Conservation (phyloP, 2,329 filamentous ascomycete genomes). For the Fusarium solani-melongenae region DNA sequence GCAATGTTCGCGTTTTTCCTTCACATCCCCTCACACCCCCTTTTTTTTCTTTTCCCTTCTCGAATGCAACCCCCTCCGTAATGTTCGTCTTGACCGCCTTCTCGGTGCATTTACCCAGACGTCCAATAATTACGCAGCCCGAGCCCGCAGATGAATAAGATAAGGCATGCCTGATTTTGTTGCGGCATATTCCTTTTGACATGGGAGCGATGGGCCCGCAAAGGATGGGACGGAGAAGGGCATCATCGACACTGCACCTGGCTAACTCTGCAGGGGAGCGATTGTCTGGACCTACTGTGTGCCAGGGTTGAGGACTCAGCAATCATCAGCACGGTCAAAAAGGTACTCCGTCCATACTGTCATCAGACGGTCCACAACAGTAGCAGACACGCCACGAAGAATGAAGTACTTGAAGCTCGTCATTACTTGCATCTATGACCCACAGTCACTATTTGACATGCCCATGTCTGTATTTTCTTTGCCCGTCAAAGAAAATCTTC, state of each 20-base stretch:
- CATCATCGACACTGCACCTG: slow-evolving; percentile 28
- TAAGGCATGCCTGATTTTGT: slow-evolving; percentile 36
- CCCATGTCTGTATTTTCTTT: not conserved
- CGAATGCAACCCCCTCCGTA: slow-evolving; percentile 38
- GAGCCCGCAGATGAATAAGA: slow-evolving; percentile 35
- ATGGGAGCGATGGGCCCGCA: slow-evolving; percentile 38
- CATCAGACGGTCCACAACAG: slow-evolving; percentile 4
- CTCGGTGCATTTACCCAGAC: slow-evolving; percentile 34
- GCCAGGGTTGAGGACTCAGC: slow-evolving; percentile 26
- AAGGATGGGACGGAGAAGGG: slow-evolving; percentile 34
- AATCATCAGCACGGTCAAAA: slow-evolving; percentile 16
- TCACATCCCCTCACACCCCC: slow-evolving; percentile 9
- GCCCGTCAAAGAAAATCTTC: not conserved
- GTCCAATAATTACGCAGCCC: slow-evolving; percentile 36
- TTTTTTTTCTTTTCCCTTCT: slow-evolving; percentile 14
- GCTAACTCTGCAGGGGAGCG: slow-evolving; percentile 39
- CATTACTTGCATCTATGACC: slow-evolving; percentile 17
- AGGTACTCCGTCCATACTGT: slow-evolving; percentile 19
- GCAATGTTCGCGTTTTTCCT: slow-evolving; percentile 14
- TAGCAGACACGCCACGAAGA: slow-evolving; percentile 16
- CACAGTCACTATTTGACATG: slow-evolving; percentile 4
- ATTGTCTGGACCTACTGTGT: slow-evolving; percentile 25
- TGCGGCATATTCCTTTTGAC: slow-evolving; percentile 39
- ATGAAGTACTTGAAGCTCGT: slow-evolving; percentile 28
- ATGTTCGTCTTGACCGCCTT: slow-evolving; percentile 39